A percentile compares a stretch with the other conserved stretches of the same genome.
Evolutionary conservation across 225 moss, liverwort and hornwort genomes (phyloP).

Genomic region (Climacium dendroides): DNA sequence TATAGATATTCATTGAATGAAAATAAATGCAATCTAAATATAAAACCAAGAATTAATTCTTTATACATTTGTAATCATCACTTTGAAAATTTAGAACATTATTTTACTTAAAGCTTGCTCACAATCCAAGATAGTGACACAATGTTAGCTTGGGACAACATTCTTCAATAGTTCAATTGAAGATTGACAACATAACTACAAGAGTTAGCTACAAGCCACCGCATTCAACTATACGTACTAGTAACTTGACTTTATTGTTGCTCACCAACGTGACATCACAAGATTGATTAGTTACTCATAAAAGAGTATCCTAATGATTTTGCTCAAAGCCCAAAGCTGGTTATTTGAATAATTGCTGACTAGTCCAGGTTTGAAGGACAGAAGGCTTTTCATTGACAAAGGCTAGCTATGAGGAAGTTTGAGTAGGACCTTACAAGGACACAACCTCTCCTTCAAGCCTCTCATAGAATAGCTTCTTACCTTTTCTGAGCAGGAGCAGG

Average conservation of each 20-base stretch:
- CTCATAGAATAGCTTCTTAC: neutral
- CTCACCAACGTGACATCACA: neutral
- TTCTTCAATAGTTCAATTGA: neutral
- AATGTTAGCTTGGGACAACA: neutral
- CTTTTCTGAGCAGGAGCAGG: neutral
- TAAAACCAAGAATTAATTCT: neutral
- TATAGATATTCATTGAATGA: neutral
- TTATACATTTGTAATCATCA: neutral
- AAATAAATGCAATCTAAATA: neutral
- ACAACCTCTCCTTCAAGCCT: neutral
- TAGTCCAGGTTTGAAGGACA: fast-evolving
- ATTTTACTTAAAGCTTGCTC: neutral
- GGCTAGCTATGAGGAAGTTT: neutral
- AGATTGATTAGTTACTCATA: neutral
- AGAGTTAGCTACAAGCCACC: neutral
- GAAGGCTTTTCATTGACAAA: neutral
- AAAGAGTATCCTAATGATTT: neutral
- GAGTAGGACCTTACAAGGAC: neutral
- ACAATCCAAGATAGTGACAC: neutral
- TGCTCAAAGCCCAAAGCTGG: neutral
- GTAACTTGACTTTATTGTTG: neutral
- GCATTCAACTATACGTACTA: neutral
- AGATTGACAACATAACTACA: neutral
- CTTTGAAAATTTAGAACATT: neutral
- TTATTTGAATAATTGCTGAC: neutral